These are phyloP conservation scores for Tripterygium wilfordii DNA, from an alignment of 177 flowering plant genomes.

Conservation along the genomic window DNA sequence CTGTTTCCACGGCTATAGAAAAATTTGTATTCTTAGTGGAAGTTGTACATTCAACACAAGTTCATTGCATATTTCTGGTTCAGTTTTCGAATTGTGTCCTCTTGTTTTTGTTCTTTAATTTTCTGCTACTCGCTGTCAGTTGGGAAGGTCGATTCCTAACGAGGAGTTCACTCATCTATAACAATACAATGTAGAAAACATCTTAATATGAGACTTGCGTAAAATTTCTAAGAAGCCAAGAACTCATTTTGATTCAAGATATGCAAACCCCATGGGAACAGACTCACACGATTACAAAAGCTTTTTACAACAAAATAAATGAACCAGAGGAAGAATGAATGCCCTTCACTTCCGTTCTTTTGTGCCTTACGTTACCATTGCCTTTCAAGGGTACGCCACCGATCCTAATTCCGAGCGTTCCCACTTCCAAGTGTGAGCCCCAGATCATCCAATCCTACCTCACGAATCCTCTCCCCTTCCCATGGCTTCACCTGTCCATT, in stretches of 20 bases:
- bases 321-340: background rate
- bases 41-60: no score
- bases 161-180: background rate
- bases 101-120: no score
- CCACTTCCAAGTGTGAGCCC: slow-evolving; percentile 65
- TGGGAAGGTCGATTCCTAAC: no score
- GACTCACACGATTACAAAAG: background rate
- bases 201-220: background rate
- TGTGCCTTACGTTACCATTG: background rate
- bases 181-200: background rate
- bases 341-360: background rate
- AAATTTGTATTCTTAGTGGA: no score
- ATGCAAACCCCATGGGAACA: background rate
- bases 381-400: background rate
- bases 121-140: no score
- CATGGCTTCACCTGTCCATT: slow-evolving; percentile 48
- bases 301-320: background rate
- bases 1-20: no score
- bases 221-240: no score
- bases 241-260: background rate
- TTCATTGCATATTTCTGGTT: no score
- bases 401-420: slow-evolving; percentile 20
- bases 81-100: no score
- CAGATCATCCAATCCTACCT: slow-evolving; percentile 56
- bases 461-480: slow-evolving; percentile 71